Conservation (phyloP, 345 rosid genomes). For the Nasturtium officinale region DNA sequence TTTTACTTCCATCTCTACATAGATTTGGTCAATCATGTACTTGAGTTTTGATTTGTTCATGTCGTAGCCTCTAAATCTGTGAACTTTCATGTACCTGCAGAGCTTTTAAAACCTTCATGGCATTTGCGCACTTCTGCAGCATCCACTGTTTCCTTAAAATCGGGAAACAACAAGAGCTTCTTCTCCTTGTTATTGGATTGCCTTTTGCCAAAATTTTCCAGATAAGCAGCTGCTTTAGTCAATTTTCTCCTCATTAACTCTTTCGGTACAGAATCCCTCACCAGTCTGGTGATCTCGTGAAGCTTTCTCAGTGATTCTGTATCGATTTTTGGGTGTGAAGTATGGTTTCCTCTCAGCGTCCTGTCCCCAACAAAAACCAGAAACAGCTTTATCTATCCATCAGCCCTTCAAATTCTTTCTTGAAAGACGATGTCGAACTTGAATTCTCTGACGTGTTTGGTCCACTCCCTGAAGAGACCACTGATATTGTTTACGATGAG, state of each 20-base stretch:
- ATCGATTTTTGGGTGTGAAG: neutral
- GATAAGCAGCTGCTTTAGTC: constrained; percentile 52
- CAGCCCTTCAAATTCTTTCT: constrained; percentile 29
- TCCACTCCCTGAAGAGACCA: constrained; percentile 38
- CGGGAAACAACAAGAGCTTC: constrained; percentile 85
- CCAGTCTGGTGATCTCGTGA: constrained; percentile 34
- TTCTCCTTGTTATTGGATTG: constrained; percentile 79
- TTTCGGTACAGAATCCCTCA: constrained; percentile 50
- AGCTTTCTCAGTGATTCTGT: constrained; percentile 31
- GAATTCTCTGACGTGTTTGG: constrained; percentile 48
- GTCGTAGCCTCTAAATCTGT: constrained; percentile 9
- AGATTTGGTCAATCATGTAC: neutral
- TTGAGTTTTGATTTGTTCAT: neutral
- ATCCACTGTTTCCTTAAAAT: constrained; percentile 85
- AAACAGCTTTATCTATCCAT: constrained; percentile 34
- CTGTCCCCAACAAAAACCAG: constrained; percentile 29
- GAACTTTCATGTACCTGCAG: constrained; percentile 48
- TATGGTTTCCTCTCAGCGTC: constrained; percentile 43
- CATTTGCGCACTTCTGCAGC: constrained; percentile 65
- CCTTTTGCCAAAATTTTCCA: constrained; percentile 71
- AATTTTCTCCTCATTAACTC: constrained; percentile 59
- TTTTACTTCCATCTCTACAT: neutral
- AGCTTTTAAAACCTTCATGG: constrained; percentile 76
- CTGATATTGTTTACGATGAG: constrained; percentile 50
- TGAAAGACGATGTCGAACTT: constrained; percentile 39